Base-by-base conservation (phyloP, 306 rosid species). In the Corylus avellana region DNA sequence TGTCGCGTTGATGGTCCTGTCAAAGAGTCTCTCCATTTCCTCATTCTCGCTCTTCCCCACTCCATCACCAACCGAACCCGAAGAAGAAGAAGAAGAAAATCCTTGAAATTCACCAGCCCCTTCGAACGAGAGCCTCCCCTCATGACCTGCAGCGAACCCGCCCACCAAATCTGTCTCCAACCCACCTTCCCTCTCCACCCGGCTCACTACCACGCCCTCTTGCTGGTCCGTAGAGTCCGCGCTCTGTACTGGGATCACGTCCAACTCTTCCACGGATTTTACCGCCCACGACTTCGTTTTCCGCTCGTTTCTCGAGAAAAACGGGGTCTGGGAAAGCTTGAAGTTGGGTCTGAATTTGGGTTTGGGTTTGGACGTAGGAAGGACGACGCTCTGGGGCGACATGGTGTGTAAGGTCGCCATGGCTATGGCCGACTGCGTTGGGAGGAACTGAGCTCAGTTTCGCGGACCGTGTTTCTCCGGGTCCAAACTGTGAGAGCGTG, bases 1-100 rank as follows among this genome's bases (percentile, higher is more conserved):
- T 53, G 94, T 27, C 10, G 92, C 97, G 71, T 95, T 95, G 72
- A 95, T 90, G 59, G 84, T 90, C 73, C 99, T 88, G 87, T 93
- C 93, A 17, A 91, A 59, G 9, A 90, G 80, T 85, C 84, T 91
- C 82, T 81, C 91, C 70, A 81, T 56, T 27, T 66, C 81, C 81
- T 70, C 90, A 53, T 55, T 82, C 84, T 79, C 84, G 6, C 64
- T 76, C 53, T n/a, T 77, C 53, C 62, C 71, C 10, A 17, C 71
- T 27, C 77, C 88, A 42, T 84, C 84, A 42, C 91, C 93, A 81
- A 74, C 80, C 37, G 90, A 74, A 16, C 79, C 86, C 18, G 94
- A 83, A 66, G 89, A 85, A 64, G 90, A 42, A 42, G 46, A 77
- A 42, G 89, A 81, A 67, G 92, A 78, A 87, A 91, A 95, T 22